Evolutionary conservation across 2,329 filamentous ascomycete genomes (phyloP), one percentile per base, ranked within the genome.

Genomic region (Fusarium compactum): DNA sequence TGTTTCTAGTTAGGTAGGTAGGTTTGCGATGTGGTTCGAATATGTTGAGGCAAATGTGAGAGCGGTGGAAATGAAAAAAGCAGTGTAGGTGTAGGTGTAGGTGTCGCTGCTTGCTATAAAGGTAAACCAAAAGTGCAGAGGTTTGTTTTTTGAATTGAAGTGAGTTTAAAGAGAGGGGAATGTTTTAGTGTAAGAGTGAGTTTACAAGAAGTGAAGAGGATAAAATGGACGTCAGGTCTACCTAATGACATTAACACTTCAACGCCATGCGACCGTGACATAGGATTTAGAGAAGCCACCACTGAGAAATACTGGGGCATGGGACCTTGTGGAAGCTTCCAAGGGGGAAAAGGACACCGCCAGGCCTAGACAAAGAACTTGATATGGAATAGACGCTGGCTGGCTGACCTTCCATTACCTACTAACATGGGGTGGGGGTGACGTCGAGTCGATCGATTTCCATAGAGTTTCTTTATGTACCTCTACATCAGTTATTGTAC

Each of bases 311-410:
- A 71, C 72, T 75, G 68, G 74, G 69, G 68, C 70, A 71, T 77
- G 62, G 76, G 76, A 78, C 69, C 74, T 79, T 78, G 78, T 79
- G 73, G 78, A 79, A 79, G 73, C 73, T 76, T 76, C 74, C 50
- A 71, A 69, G 46, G 46, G 53, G 46, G 54, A 46, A 56, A 47
- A 69, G 40, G 32, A 29, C 40, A 56, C 38, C 48, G 47, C 62
- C 34, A 51, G 29, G 38, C 56, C 51, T 61, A 41, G 51, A 53
- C 34, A 54, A 67, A 58, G 61, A 65, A 69, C 69, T 71, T 62
- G 63, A 55, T 66, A 55, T 67, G 63, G 63, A 62, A 67, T 67
- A 60, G 68, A 50, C 50, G 30, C 53, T 58, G 55, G 38, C 61
- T 58, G 51, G 25, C 55, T 34, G 52, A 40, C 60, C 41, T 61